A percentile compares a stretch with the other conserved stretches of the same genome.
Evolutionary conservation across 2,329 filamentous ascomycete species (phyloP).

Genomic region (Calonectria pseudoturangicola): DNA sequence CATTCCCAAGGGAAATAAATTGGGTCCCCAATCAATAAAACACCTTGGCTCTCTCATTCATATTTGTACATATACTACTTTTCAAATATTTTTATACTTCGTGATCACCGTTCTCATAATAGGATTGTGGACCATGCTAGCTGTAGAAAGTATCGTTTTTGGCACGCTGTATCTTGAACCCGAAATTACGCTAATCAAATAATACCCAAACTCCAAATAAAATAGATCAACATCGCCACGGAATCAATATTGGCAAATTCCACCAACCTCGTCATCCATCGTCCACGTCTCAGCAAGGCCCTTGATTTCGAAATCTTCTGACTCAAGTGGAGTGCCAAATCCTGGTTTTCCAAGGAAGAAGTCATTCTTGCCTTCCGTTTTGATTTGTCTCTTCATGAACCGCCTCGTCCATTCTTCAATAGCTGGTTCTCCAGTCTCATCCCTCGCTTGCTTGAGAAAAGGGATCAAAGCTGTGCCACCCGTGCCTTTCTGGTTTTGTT

Average conservation of each 20-base stretch:
- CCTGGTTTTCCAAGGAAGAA: slow-evolving; percentile 75
- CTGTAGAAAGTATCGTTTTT: neutral
- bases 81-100: slow-evolving; percentile 47
- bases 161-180: neutral
- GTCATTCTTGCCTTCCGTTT: slow-evolving; percentile 70
- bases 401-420: slow-evolving; percentile 78
- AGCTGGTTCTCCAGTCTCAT: slow-evolving; percentile 95
- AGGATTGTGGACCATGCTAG: neutral
- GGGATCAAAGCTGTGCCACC: slow-evolving; percentile 95
- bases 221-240: neutral
- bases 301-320: slow-evolving; percentile 69
- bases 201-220: slow-evolving; percentile 16
- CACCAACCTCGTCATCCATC: slow-evolving; percentile 87
- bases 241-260: slow-evolving; percentile 70
- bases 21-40: slow-evolving; percentile 41
- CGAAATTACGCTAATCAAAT: slow-evolving; percentile 15
- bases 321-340: slow-evolving; percentile 62
- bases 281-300: slow-evolving; percentile 91
- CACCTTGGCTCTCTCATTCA: slow-evolving; percentile 42
- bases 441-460: slow-evolving; percentile 95
- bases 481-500: slow-evolving; percentile 85
- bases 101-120: neutral
- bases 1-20: slow-evolving; percentile 24
- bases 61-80: slow-evolving; percentile 40
- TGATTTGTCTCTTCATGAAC: slow-evolving; percentile 73